Conservation (phyloP, 2,329 filamentous ascomycete species). For the Sordariomycetes sp. region DNA sequence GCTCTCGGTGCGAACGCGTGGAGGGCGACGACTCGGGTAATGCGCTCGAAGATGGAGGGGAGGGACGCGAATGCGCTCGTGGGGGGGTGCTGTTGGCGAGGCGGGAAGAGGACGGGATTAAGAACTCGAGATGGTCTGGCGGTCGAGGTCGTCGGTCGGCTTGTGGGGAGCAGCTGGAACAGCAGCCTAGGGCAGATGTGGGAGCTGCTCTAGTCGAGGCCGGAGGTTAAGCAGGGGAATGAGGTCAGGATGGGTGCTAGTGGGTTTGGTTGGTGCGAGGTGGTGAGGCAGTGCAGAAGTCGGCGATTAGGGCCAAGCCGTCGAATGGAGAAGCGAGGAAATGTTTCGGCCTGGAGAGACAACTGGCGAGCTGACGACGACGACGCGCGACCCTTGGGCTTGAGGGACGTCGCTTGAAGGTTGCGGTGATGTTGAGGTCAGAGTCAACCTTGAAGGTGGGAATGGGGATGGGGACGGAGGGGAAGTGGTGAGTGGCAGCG, state of each 20-base stretch:
- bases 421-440: too few relatives aligned
- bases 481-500: too few relatives aligned
- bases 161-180: not conserved
- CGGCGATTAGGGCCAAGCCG: not conserved
- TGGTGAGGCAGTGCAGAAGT: conserved; percentile 2
- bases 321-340: conserved; percentile 2
- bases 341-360: conserved; percentile 1
- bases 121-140: not conserved
- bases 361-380: not conserved
- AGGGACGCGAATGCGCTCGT: too few relatives aligned
- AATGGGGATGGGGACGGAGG: too few relatives aligned
- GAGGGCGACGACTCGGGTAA: too few relatives aligned
- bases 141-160: not conserved
- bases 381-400: too few relatives aligned
- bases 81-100: too few relatives aligned
- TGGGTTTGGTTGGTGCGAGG: not conserved
- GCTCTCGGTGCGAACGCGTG: too few relatives aligned
- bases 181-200: not conserved
- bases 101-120: too few relatives aligned
- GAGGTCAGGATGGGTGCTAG: not conserved
- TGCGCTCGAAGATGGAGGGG: too few relatives aligned
- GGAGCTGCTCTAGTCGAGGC: not conserved
- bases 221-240: not conserved
- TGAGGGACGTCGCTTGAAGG: too few relatives aligned
- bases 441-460: too few relatives aligned